phyloP scores from a whole-genome alignment of 164 flowering plant species.

The Saururus chinensis region DNA sequence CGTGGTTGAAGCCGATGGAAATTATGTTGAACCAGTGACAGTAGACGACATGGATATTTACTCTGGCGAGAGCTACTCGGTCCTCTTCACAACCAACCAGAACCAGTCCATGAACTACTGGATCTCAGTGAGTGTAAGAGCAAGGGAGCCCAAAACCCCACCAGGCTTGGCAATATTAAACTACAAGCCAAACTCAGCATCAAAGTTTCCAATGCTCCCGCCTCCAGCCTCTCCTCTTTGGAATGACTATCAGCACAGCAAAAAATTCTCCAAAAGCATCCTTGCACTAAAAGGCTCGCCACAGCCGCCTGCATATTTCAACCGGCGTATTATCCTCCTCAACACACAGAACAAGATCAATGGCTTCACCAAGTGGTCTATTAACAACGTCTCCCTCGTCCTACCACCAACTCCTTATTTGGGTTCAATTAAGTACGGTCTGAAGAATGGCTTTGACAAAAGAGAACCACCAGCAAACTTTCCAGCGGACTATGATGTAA shows the following conservation, averaged over 20 bases:
- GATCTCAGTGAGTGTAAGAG: constrained; percentile 51
- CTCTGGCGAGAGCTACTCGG: constrained; percentile 91
- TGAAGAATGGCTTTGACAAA: constrained; percentile 31
- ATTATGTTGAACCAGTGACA: constrained; percentile 57
- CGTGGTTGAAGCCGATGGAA: constrained; percentile 93
- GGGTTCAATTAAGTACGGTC: constrained; percentile 41
- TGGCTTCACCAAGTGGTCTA: constrained; percentile 72
- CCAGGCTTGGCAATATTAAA: constrained; percentile 64
- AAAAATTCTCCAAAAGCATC: constrained; percentile 37
- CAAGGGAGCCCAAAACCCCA: constrained; percentile 56
- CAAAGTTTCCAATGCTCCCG: constrained; percentile 36
- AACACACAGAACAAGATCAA: constrained; percentile 72
- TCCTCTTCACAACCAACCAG: constrained; percentile 59
- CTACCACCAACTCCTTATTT: constrained; percentile 78
- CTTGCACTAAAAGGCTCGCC: constrained; percentile 36
- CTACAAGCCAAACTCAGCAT: constrained; percentile 43
- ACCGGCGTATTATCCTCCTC: constrained; percentile 54
- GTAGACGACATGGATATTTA: constrained; percentile 60
- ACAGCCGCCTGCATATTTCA: constrained; percentile 31
- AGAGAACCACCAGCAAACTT: constrained; percentile 42
- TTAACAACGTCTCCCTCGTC: constrained; percentile 63
- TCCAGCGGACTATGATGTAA: constrained; percentile 33
- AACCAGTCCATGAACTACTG: constrained; percentile 63
- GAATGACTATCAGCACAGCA: constrained; percentile 53
- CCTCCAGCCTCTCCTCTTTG: constrained; percentile 65